A percentile compares a stretch with the other conserved stretches of the same genome.
phyloP scores from a whole-genome alignment of 768 basidiomycete genomes.

The Auricularia sp. region DNA sequence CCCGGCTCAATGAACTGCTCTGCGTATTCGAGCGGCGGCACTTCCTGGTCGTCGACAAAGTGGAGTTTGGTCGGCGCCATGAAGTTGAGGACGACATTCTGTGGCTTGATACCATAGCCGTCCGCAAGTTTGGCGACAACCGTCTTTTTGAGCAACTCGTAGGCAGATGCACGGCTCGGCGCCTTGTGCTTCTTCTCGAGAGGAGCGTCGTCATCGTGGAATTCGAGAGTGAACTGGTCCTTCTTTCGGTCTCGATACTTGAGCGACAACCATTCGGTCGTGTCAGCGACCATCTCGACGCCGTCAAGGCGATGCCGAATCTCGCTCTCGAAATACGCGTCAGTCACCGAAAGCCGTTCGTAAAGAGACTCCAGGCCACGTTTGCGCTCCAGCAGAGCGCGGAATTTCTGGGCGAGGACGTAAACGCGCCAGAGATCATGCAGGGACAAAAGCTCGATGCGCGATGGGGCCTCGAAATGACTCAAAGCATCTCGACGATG shows the following conservation, averaged over 20 bases:
- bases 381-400: slow-evolving; percentile 71
- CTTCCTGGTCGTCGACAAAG: slow-evolving; percentile 72
- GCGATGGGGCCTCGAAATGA: slow-evolving; percentile 59
- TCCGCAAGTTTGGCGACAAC: slow-evolving; percentile 69
- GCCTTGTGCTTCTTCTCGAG: slow-evolving; percentile 57
- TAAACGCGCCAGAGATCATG: slow-evolving; percentile 89
- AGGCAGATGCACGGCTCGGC: slow-evolving; percentile 75
- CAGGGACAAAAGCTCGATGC: slow-evolving; percentile 50
- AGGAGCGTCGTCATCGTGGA: slow-evolving; percentile 51
- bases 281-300: slow-evolving; percentile 83
- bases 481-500: slow-evolving; percentile 88
- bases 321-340: slow-evolving; percentile 67
- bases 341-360: slow-evolving; percentile 52
- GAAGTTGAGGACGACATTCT: slow-evolving; percentile 82
- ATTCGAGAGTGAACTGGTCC: slow-evolving; percentile 48
- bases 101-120: slow-evolving; percentile 77
- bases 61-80: slow-evolving; percentile 29
- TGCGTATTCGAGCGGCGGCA: slow-evolving; percentile 70
- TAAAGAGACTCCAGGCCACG: slow-evolving; percentile 54
- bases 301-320: slow-evolving; percentile 59
- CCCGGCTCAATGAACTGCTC: slow-evolving; percentile 74
- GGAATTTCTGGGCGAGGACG: slow-evolving; percentile 78
- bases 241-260: slow-evolving; percentile 71
- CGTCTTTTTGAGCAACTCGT: slow-evolving; percentile 75
- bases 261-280: slow-evolving; percentile 82